Evolutionary conservation across 108 stramenopile species (phyloP), one percentile per base, ranked within the genome.

Genomic region (Discostella pseudostelligera): DNA sequence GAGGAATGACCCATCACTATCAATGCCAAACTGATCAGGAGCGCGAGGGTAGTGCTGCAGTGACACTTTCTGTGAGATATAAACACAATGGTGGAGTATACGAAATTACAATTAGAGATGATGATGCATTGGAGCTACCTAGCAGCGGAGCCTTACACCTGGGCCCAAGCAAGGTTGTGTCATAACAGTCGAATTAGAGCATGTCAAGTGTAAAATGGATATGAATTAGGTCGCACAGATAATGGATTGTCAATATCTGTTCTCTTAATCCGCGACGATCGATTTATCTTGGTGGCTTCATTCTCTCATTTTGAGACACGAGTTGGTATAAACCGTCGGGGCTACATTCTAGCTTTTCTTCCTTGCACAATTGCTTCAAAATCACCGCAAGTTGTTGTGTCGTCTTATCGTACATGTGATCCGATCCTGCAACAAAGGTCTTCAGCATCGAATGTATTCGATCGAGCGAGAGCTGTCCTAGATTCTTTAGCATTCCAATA

Each of bases 401-500:
- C 8, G 88, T 94, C 72, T 91, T 89, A 74, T 84, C 84, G 59
- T 90, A 92, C 51, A 80, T 88, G 59, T 89, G 83, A 47, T 95
- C 93, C 9, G 86, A 87, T 36, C 93, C 90, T 13, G 86, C 65
- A 36, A 91, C 93, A 79, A 94, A 93, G 57, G 86, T 89, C 64
- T 91, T 95, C 37, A 97, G 81, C 83, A 89, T 91, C 17, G 89
- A 79, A 62, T 96, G 93, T 44, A 97, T 94, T 20, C 89, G 70
- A 7, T 84, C 81, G 37, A 97, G 56, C 20, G 90, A 87, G 0
- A 96, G 71, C 47, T 85, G 78, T 0, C 89, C 92, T 10, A 91
- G 70, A 47, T 89, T 92, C 8, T 84, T 87, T 37, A 97, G 81
- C 94, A 96, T 92, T 13, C 96, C 95, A 37, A 84, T 56, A 56